These are phyloP conservation scores for Candida glaebosa DNA, from an alignment of 805 yeast species.

Conservation along the genomic window DNA sequence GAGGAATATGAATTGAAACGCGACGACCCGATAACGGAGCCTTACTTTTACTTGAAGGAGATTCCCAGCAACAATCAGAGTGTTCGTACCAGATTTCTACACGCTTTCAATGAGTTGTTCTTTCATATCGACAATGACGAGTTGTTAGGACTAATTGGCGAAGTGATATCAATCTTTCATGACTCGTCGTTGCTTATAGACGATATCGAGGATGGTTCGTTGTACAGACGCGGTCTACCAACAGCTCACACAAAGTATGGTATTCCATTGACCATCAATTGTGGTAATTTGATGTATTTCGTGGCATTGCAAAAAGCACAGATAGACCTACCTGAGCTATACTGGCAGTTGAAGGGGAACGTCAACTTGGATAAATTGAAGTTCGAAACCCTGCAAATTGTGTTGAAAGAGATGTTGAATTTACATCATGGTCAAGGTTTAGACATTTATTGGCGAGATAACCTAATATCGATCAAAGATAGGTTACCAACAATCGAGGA, in stretches of 20 bases:
- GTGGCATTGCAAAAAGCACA: slow-evolving; percentile 54
- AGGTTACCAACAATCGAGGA: slow-evolving; percentile 32
- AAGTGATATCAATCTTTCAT: slow-evolving; percentile 31
- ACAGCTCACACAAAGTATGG: slow-evolving; percentile 81
- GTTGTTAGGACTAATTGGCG: slow-evolving; percentile 23
- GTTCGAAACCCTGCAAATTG: slow-evolving; percentile 36
- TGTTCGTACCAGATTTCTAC: slow-evolving; percentile 26
- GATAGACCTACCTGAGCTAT: slow-evolving; percentile 13
- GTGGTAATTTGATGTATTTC: slow-evolving; percentile 81
- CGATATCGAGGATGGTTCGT: slow-evolving; percentile 82
- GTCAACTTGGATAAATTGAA: slow-evolving; percentile 21
- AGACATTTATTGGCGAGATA: slow-evolving; percentile 86
- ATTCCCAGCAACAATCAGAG: slow-evolving; percentile 33
- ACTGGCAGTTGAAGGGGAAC: slow-evolving; percentile 10
- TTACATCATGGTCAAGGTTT: slow-evolving; percentile 88
- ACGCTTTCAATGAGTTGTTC: slow-evolving; percentile 31
- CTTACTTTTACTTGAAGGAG: slow-evolving; percentile 28
- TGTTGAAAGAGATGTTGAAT: slow-evolving; percentile 71
- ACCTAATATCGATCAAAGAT: slow-evolving; percentile 10
- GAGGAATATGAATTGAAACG: slow-evolving; percentile 2
- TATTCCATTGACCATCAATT: slow-evolving; percentile 72
- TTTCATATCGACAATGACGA: slow-evolving; percentile 23
- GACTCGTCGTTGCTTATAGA: slow-evolving; percentile 52
- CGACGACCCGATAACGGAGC: slow-evolving; percentile 17
- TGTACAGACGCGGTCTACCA: slow-evolving; percentile 69